Evolutionary conservation across 106 monocot species (phyloP).

Genomic region (Phalaenopsis equestris): DNA sequence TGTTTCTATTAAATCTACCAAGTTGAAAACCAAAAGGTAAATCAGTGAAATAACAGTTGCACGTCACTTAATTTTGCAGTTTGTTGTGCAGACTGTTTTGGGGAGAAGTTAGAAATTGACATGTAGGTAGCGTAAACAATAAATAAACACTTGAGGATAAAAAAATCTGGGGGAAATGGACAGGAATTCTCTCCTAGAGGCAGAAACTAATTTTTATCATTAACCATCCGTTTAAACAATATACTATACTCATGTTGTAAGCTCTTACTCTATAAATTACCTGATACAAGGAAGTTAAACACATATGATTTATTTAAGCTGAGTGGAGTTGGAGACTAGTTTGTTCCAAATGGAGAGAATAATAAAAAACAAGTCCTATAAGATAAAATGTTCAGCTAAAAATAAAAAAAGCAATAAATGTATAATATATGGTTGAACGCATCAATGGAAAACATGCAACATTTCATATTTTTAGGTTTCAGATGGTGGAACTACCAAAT

Average conservation of each 20-base stretch:
- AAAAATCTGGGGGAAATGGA: not conserved
- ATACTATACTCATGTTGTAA: not conserved
- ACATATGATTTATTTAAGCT: not conserved
- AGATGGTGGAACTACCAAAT: not conserved
- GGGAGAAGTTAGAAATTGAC: not conserved
- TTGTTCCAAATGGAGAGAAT: not conserved
- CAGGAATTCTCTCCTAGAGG: not conserved
- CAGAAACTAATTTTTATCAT: not conserved
- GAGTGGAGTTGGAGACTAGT: not conserved
- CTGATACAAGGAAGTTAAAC: not conserved
- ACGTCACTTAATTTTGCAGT: not conserved
- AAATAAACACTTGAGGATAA: not conserved
- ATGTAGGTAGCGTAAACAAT: not conserved
- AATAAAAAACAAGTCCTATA: not conserved
- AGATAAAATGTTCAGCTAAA: not conserved
- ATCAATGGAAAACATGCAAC: not conserved
- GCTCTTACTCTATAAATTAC: not conserved
- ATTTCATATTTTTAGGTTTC: not conserved
- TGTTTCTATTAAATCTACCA: not conserved
- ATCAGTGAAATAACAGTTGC: not conserved
- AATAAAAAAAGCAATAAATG: not conserved
- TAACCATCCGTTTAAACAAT: not conserved
- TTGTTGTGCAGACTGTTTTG: not conserved
- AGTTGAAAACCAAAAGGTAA: not conserved
- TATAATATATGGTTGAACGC: not conserved